These are phyloP conservation scores for Phytophthora fragariaefolia DNA, from an alignment of 352 stramenopile species.

Conservation along the genomic window DNA sequence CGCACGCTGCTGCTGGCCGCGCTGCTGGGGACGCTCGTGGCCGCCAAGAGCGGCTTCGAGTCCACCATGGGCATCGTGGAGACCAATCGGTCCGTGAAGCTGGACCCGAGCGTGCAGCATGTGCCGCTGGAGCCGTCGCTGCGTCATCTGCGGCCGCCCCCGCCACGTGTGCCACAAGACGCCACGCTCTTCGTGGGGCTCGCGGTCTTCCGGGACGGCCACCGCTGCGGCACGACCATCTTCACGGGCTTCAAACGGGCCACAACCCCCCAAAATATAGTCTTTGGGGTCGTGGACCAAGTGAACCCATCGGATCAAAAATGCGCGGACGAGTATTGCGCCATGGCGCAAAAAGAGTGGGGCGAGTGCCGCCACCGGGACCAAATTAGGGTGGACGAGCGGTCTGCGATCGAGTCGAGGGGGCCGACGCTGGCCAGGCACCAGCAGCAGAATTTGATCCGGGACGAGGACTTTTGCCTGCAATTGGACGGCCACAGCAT, in stretches of 20 bases:
- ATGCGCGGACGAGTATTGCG: constrained; percentile 76
- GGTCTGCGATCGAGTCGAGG: constrained; percentile 67
- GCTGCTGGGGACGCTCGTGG: constrained; percentile 13
- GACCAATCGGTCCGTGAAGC: constrained; percentile 48
- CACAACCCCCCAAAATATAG: constrained; percentile 56
- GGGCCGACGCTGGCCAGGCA: constrained; percentile 74
- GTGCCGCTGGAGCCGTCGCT: constrained; percentile 45
- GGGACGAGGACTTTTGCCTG: constrained; percentile 80
- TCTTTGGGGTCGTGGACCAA: constrained; percentile 83
- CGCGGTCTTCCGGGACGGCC: constrained; percentile 79
- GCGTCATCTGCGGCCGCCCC: constrained; percentile 57
- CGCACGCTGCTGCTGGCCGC: constrained; percentile 3
- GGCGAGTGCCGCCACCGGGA: constrained; percentile 61
- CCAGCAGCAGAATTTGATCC: constrained; percentile 76
- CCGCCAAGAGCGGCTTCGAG: constrained; percentile 34
- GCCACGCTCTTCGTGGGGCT: constrained; percentile 70
- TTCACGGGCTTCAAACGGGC: constrained; percentile 74
- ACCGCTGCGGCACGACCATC: constrained; percentile 76
- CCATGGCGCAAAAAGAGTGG: constrained; percentile 62
- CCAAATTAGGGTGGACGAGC: constrained; percentile 75
- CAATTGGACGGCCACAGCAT: constrained; percentile 84
- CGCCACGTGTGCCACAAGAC: constrained; percentile 39
- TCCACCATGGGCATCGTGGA: constrained; percentile 61
- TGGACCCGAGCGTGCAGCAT: constrained; percentile 75
- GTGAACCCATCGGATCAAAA: constrained; percentile 68